Evolutionary conservation across 2,329 filamentous ascomycete genomes (phyloP).

Genomic region (Ophiobolus disseminans): DNA sequence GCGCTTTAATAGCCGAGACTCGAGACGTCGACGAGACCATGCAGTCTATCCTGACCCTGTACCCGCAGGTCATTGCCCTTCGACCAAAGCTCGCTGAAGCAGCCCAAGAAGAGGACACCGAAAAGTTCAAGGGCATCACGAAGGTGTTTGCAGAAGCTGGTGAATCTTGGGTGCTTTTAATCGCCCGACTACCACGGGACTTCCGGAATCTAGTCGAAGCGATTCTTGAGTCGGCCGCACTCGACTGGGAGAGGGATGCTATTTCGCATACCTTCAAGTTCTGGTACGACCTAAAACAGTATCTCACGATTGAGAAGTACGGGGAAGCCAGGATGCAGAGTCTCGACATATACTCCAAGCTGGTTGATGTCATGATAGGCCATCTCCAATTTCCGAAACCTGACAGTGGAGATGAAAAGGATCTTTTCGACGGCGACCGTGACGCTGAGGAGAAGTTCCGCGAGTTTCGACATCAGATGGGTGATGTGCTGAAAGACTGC

Average conservation of each 20-base stretch:
- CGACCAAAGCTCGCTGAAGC: slow-evolving; percentile 77
- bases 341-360: slow-evolving; percentile 81
- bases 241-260: slow-evolving; percentile 87
- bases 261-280: slow-evolving; percentile 95
- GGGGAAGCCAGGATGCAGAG: slow-evolving; percentile 79
- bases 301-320: slow-evolving; percentile 88
- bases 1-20: slow-evolving; percentile 89
- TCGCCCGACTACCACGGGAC: slow-evolving; percentile 80
- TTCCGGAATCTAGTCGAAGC: slow-evolving; percentile 88
- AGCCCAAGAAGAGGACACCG: slow-evolving; percentile 81
- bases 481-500: slow-evolving; percentile 94
- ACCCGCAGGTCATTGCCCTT: slow-evolving; percentile 79
- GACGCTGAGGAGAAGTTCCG: slow-evolving; percentile 97
- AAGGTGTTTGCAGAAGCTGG: slow-evolving; percentile 91
- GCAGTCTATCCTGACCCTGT: slow-evolving; percentile 79
- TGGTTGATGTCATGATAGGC: slow-evolving; percentile 91
- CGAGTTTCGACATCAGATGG: slow-evolving; percentile 96
- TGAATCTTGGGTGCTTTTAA: slow-evolving; percentile 91
- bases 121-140: slow-evolving; percentile 86
- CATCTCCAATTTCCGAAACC: slow-evolving; percentile 87
- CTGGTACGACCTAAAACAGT: slow-evolving; percentile 99
- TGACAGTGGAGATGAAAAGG: slow-evolving; percentile 74
- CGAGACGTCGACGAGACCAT: slow-evolving; percentile 91
- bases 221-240: slow-evolving; percentile 87
- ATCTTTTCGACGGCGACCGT: slow-evolving; percentile 93